Base-by-base conservation (phyloP, 1,139 yeast genomes). In the Geotrichum restrictum region DNA sequence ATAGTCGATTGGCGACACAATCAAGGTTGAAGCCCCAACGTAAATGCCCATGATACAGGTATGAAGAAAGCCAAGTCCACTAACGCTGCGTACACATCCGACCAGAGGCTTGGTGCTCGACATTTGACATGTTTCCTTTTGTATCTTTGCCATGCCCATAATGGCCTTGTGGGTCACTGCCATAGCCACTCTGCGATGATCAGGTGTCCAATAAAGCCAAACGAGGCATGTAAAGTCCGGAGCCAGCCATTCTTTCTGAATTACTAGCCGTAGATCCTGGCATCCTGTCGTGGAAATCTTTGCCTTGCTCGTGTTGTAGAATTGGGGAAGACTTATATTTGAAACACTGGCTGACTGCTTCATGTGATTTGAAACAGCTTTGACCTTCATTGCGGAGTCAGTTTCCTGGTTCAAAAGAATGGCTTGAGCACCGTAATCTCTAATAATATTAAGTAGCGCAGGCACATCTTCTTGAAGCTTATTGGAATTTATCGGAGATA, bases 91-190 rank as follows among this genome's bases (percentile, higher is more conserved):
- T 7, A 88, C 95, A 68, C 96, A 83, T 0, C 96, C 96, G 41
- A 93, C 76, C 7, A 93, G 74, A 0, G 96, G 83, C 42, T 82
- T 79, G 32, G 80, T 78, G 42, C 87, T 78, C 8, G 83, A 78
- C 71, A 93, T 75, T 60, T 88, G 93, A 62, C 96, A 87, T 0
- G 98, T 91, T 65, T 93, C 98, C 62, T 93, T 93, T 64, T 89
- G 80, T 13, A 88, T 86, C 62, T 91, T 88, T 67, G 97, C 89
- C 67, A 88, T 79, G 0, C 89, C 84, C 64, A 91, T 70, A n/a
- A 93, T 74, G 44, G 80, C 78, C 38, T 75, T 73, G 64, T 87
- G 95, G 37, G 81, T 74, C 53, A 83, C 68, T n/a, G 75, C 74
- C 1, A 85, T 83, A 0, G 86, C 88, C 1, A 80, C 76, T 58